phyloP scores from a whole-genome alignment of 176 grass and related monocot species.

The Oryza longistaminata region DNA sequence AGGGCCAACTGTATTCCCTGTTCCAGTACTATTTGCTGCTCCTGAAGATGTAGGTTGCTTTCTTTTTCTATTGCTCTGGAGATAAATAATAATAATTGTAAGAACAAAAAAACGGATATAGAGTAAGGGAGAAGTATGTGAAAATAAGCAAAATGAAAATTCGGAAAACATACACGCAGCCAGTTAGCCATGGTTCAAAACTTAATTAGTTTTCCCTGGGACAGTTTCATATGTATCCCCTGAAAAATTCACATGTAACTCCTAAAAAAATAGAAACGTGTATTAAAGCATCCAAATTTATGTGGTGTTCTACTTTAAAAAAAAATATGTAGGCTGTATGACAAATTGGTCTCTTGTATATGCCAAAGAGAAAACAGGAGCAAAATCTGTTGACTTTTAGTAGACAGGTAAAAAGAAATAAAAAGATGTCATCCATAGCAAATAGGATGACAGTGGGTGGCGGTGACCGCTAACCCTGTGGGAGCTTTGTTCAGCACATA shows the following conservation, averaged over 20 bases:
- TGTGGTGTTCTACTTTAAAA: background rate
- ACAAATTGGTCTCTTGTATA: background rate
- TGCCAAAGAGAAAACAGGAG: background rate
- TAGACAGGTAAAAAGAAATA: too few species aligned
- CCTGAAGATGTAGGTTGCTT: slow-evolving; percentile 92
- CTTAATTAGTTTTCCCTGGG: background rate
- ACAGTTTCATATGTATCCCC: background rate
- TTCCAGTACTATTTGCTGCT: slow-evolving; percentile 94
- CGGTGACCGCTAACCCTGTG: too few species aligned
- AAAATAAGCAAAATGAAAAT: slow-evolving; percentile 8
- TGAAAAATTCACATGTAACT: background rate
- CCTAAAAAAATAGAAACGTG: background rate
- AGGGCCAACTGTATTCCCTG: slow-evolving; percentile 89
- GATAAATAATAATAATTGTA: slow-evolving; percentile 28
- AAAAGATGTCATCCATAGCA: too few species aligned
- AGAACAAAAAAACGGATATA: background rate
- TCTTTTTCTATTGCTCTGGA: slow-evolving; percentile 90
- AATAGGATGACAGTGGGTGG: too few species aligned
- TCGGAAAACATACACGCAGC: background rate
- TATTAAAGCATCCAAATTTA: background rate
- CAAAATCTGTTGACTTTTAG: background rate
- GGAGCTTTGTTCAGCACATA: too few species aligned
- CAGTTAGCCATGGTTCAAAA: background rate
- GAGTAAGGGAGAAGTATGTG: slow-evolving; percentile 7
- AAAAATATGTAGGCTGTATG: background rate